phyloP scores from a whole-genome alignment of 179 eudicot genomes.

The Drosera spatulata region DNA sequence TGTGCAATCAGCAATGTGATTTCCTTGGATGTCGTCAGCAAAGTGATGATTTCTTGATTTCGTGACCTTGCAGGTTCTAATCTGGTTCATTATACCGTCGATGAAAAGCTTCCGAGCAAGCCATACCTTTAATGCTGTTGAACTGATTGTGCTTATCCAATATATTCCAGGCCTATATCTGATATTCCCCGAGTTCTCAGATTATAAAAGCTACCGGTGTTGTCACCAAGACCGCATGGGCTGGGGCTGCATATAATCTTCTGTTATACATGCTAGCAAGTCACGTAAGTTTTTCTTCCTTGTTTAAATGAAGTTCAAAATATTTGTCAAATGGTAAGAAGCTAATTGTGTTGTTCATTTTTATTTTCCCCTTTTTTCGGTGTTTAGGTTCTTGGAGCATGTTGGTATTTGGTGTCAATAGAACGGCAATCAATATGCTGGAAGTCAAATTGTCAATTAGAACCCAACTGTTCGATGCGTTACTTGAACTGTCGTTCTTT shows the following conservation, averaged over 20 bases:
- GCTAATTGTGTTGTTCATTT: not conserved
- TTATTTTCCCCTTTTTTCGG: not conserved
- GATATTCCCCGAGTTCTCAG: constrained; percentile 57
- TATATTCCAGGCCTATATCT: constrained; percentile 64
- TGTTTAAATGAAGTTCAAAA: no score
- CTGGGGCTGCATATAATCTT: constrained; percentile 82
- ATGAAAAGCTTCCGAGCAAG: constrained; percentile 46
- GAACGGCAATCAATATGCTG: constrained; percentile 66
- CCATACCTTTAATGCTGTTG: constrained; percentile 59
- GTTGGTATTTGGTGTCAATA: constrained; percentile 69
- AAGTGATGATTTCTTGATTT: not conserved
- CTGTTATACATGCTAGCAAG: constrained; percentile 79
- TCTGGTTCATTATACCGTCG: constrained; percentile 72
- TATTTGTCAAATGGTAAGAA: no score
- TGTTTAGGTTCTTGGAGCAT: constrained; percentile 59
- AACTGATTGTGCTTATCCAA: constrained; percentile 56
- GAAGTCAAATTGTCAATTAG: constrained; percentile 39
- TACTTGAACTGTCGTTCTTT: constrained; percentile 48
- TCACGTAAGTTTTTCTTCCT: constrained; percentile 37
- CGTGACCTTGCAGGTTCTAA: constrained; percentile 45
- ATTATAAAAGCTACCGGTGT: constrained; percentile 73
- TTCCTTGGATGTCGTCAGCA: not conserved
- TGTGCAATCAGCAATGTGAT: not conserved
- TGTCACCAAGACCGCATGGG: constrained; percentile 85
- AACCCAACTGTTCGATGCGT: constrained; percentile 24